Conservation (phyloP, 306 rosid genomes). For the Fragaria ananassa region DNA sequence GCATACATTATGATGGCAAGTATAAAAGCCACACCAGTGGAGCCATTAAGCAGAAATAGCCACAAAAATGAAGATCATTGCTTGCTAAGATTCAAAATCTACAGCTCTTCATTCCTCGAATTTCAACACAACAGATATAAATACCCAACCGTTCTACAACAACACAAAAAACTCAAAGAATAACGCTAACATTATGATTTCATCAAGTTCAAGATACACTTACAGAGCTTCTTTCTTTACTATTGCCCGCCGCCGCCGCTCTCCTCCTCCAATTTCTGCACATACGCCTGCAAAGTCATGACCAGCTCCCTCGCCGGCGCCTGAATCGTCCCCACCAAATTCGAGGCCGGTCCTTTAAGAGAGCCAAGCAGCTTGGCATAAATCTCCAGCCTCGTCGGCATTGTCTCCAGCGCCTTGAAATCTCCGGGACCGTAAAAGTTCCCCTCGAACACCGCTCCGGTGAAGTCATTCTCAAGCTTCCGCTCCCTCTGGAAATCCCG, state of each 20-base stretch:
- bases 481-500: conserved; percentile 81
- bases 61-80: background rate
- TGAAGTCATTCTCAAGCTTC: conserved; percentile 83
- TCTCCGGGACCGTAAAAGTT: conserved; percentile 75
- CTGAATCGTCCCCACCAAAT: conserved; percentile 68
- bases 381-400: conserved; percentile 81
- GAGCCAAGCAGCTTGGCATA: conserved; percentile 72
- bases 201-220: conserved; percentile 15
- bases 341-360: conserved; percentile 60
- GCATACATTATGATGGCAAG: background rate
- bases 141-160: conserved; percentile 3
- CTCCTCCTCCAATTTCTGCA: conserved; percentile 67
- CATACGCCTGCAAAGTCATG: conserved; percentile 71
- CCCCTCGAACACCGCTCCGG: conserved; percentile 90
- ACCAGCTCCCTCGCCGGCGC: conserved; percentile 82
- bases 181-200: background rate
- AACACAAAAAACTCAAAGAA: conserved; percentile 1
- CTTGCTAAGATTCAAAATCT: conserved; percentile 14
- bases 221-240: background rate
- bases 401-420: conserved; percentile 57
- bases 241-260: conserved; percentile 33
- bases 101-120: conserved; percentile 11
- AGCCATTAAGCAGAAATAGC: background rate
- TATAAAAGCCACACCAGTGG: background rate
- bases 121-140: background rate